A percentile compares a stretch with the other conserved stretches of the same genome.
Conservation (phyloP, 768 basidiomycete genomes). For the Dictyophora rubrovolvata region DNA sequence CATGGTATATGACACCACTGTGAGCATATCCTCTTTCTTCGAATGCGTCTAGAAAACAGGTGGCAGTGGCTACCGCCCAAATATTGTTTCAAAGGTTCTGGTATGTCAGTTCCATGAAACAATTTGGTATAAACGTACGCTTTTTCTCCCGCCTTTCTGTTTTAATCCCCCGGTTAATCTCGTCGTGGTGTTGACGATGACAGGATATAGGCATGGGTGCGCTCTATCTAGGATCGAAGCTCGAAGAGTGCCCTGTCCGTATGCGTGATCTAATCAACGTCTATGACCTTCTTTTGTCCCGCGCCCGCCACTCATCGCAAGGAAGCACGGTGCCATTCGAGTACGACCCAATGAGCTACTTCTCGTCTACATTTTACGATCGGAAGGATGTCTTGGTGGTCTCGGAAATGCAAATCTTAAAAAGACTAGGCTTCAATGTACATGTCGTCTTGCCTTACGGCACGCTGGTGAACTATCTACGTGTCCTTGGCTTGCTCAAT, state of each 20-base stretch:
- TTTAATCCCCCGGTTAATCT: not conserved
- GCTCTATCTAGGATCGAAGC: constrained; percentile 77
- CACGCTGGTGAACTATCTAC: constrained; percentile 88
- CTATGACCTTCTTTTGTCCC: constrained; percentile 81
- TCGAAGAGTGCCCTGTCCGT: constrained; percentile 84
- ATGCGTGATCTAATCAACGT: constrained; percentile 94
- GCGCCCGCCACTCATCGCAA: constrained; percentile 43
- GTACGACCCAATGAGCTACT: constrained; percentile 82
- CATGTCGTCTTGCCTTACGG: constrained; percentile 90
- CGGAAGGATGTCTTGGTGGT: constrained; percentile 90
- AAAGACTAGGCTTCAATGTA: constrained; percentile 91
- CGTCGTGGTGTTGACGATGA: too few relatives aligned
- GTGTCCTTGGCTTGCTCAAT: constrained; percentile 75
- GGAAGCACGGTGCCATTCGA: constrained; percentile 30
- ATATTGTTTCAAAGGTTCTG: constrained; percentile 95
- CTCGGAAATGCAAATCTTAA: constrained; percentile 95
- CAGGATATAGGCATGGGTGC: constrained; percentile 89
- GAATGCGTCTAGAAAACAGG: constrained; percentile 63
- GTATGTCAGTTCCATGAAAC: constrained; percentile 90
- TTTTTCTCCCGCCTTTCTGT: too few relatives aligned
- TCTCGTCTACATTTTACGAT: constrained; percentile 83
- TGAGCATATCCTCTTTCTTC: not conserved
- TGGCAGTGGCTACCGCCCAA: constrained; percentile 93
- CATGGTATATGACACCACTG: not conserved
- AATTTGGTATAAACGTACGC: constrained; percentile 86